These are phyloP conservation scores for Cryptomeria japonica DNA, from an alignment of 75 land plant species.

Conservation along the genomic window DNA sequence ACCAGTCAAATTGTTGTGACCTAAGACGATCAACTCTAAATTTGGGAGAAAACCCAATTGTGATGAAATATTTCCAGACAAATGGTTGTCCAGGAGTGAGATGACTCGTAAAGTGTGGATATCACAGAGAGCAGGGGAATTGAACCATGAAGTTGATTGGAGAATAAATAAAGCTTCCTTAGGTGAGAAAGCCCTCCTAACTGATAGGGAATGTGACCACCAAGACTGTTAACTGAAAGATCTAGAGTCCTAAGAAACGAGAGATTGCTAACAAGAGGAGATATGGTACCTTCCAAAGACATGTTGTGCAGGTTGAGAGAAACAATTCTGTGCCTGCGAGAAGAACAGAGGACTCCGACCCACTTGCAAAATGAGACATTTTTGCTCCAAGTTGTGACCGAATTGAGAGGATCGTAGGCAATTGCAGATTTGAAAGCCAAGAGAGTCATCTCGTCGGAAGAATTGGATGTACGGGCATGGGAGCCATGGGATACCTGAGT, in stretches of 20 bases:
- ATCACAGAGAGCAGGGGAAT: conserved; percentile 69
- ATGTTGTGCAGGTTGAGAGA: conserved; percentile 52
- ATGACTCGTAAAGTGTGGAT: conserved; percentile 58
- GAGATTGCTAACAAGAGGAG: conserved; percentile 45
- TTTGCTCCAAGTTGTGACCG: conserved; percentile 34
- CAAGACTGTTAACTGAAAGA: conserved; percentile 73
- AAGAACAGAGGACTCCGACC: conserved; percentile 51
- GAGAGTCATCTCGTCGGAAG: conserved; percentile 11
- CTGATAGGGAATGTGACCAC: conserved; percentile 61
- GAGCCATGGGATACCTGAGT: too few relatives aligned
- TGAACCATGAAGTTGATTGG: conserved; percentile 64
- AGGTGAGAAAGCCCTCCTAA: conserved; percentile 53
- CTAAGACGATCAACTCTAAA: conserved; percentile 57
- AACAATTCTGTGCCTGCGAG: conserved; percentile 18
- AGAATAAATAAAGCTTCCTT: conserved; percentile 60
- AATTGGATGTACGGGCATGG: too few relatives aligned
- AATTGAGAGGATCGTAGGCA: conserved; percentile 29
- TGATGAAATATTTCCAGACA: conserved; percentile 67
- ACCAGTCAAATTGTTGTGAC: conserved; percentile 69
- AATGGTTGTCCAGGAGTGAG: conserved; percentile 76
- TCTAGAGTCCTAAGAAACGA: conserved; percentile 37
- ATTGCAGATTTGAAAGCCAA: conserved; percentile 53
- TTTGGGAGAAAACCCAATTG: conserved; percentile 48
- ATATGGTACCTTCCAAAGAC: conserved; percentile 62
- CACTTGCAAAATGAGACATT: conserved; percentile 51